Base-by-base conservation (phyloP, 192 early-diverging fungal genomes). In the Backusella sp. region DNA sequence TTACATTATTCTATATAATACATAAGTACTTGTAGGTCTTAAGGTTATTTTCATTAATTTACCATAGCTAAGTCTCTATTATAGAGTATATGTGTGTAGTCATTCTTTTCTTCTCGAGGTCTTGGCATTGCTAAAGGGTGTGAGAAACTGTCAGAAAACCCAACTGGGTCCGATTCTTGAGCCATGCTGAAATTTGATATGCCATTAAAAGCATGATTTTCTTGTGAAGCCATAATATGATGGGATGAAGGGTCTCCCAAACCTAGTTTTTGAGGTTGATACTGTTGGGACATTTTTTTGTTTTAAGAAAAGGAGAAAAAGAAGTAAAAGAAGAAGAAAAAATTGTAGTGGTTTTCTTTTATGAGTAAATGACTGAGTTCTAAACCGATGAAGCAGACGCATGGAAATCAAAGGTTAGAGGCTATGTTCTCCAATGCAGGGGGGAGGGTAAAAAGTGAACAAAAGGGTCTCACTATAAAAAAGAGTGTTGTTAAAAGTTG, bases 381-480 rank as follows among this genome's bases (percentile, higher is more conserved):
- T 62, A 62, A 62, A 62, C 26, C 15, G 4, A 21, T 14, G 56
- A 23, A 62, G 56, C 56, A 28, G 4, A 62, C 56, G 56, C 56
- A 62, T 62, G 7, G 56, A 28, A 28, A 62, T 62, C 56, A 62
- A 62, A 62, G 23, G 23, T 62, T 62, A 62, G 56, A 62, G 56
- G 56, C 26, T 23, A 62, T 62, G 56, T 62, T 62, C 26, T 23
- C 12, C 56, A 62, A 62, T 62, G 56, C 56, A 62, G 56, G 56
- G 56, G 56, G 56, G 56, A 62, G 56, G 56, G 23, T 23, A 62
- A 62, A 62, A 62, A 62, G 56, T 12, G 11, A 62, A 28, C 23
- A 62, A 28, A 62, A 62, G 56, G 56, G 56, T 62, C 56, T 62
- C 56, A 62, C 9, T 62, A 62, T 62, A 62, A 62, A 59, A 28